These are phyloP conservation scores for Sporothrix pallida DNA, from an alignment of 2,329 filamentous ascomycete species.

Conservation along the genomic window DNA sequence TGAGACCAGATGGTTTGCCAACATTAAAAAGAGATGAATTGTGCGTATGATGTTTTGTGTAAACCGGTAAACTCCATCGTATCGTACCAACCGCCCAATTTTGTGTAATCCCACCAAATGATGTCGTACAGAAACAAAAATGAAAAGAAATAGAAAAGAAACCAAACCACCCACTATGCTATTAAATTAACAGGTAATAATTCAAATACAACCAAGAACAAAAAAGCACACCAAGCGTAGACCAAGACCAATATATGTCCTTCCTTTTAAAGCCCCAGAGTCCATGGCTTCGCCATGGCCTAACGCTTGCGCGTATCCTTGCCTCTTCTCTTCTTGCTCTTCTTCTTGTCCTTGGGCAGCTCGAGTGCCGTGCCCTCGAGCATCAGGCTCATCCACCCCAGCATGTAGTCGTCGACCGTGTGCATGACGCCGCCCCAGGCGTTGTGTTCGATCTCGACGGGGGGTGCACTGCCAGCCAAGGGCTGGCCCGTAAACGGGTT, in stretches of 20 bases:
- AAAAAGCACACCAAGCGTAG: neutral
- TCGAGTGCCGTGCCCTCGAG: conserved; percentile 66
- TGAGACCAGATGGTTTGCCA: neutral
- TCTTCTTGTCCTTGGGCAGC: conserved; percentile 68
- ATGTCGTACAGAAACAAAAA: neutral
- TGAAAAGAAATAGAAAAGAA: neutral
- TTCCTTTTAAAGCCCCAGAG: too few relatives aligned
- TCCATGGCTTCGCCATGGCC: neutral
- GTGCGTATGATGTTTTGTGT: conserved; percentile 5
- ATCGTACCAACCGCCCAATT: neutral
- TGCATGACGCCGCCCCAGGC: conserved; percentile 63
- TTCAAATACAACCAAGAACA: neutral
- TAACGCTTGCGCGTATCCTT: conserved; percentile 62
- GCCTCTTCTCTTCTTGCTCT: conserved; percentile 63
- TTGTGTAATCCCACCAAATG: conserved; percentile 3
- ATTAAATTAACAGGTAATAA: conserved; percentile 2
- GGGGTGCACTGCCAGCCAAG: conserved; percentile 30
- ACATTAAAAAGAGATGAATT: conserved; percentile 6
- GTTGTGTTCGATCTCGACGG: conserved; percentile 54
- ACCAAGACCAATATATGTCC: neutral
- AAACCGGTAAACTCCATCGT: conserved; percentile 1
- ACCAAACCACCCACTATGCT: neutral
- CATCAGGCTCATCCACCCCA: conserved; percentile 69
- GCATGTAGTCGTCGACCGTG: conserved; percentile 77
- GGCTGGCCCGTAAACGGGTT: neutral